Evolutionary conservation across 2,329 filamentous ascomycete species (phyloP).

Genomic region (Calonectria montana): DNA sequence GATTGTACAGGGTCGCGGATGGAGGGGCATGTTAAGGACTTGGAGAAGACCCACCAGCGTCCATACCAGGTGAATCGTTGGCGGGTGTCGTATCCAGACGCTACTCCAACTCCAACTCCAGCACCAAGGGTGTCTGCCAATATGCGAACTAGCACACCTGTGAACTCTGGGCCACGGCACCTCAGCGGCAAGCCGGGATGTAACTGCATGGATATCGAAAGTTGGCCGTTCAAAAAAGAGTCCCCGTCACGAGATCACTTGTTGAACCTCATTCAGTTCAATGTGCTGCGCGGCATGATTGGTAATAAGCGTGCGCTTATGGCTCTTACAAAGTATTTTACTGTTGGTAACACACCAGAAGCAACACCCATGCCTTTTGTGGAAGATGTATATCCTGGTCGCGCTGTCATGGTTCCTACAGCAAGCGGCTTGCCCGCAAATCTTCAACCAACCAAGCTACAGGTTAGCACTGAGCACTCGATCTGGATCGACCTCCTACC

Average conservation of each 20-base stretch:
- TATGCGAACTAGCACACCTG: too few species aligned
- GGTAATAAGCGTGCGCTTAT: neutral
- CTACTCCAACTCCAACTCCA: neutral
- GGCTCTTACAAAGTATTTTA: neutral
- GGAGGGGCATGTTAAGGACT: neutral
- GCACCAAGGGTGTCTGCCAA: neutral
- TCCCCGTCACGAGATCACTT: neutral
- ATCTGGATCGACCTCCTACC: conserved; percentile 25
- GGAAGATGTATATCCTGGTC: neutral
- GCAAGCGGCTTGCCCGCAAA: conserved; percentile 1
- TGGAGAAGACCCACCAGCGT: neutral
- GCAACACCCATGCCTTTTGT: neutral
- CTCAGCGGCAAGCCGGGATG: neutral
- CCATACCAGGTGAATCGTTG: neutral
- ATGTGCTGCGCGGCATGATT: neutral
- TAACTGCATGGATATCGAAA: neutral
- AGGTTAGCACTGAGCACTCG: conserved; percentile 23
- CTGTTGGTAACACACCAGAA: neutral
- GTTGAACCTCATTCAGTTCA: neutral
- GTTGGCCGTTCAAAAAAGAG: neutral
- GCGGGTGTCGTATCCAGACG: neutral
- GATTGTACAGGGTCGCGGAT: neutral
- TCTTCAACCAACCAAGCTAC: conserved; percentile 26
- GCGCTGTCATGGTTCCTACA: neutral
- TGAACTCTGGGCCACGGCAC: too few species aligned